Evolutionary conservation across 1,139 yeast genomes (phyloP), one percentile per base, ranked within the genome.

Genomic region (Yamadazyma mexicana): DNA sequence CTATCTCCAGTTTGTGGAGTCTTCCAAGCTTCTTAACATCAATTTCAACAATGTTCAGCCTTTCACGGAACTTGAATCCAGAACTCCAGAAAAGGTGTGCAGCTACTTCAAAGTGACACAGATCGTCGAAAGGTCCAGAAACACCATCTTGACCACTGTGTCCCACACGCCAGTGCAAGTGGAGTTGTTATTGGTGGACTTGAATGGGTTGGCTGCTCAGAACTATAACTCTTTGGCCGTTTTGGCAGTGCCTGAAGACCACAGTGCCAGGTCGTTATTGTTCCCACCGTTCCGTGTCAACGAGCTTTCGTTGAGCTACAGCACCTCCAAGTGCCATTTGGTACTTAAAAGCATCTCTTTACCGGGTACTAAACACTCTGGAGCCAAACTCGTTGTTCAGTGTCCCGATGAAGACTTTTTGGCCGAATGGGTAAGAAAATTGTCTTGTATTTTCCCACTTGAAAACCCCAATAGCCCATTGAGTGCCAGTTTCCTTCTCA

Each of bases 281-380:
- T 69, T 54, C 45, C 77, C 77, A n/a, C 77, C 77, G 2, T 70
- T 69, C 46, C 51, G 70, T 44, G 31, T 49, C 16, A 50, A 50
- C 31, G 54, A 50, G 25, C 39, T 50, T 10, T 43, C 45, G 8
- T 44, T 50, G 26, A 38, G 42, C 24, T 50, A 47, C 35, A 49
- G 52, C 17, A 52, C 48, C 28, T 49, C 57, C n/a, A 45, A 47
- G 22, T 45, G 55, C 11, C 50, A 45, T 16, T 50, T 67, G n/a
- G 43, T 52, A 5, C 56, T 66, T 34, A 58, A 51, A 26, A 46
- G 67, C 3, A 58, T 66, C 37, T 51, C 58, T 32, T 66, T 59
- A 42, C 54, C 58, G n/a, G 31, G 42, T 11, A 38, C 36, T 16
- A 20, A 18, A 15, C 27, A 39, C 11, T 36, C 45, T 12, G 11